Percentiles rank a stretch among this genome's conserved stretches.
phyloP scores from a whole-genome alignment of 306 rosid genomes.

The Cajanus cajan region DNA sequence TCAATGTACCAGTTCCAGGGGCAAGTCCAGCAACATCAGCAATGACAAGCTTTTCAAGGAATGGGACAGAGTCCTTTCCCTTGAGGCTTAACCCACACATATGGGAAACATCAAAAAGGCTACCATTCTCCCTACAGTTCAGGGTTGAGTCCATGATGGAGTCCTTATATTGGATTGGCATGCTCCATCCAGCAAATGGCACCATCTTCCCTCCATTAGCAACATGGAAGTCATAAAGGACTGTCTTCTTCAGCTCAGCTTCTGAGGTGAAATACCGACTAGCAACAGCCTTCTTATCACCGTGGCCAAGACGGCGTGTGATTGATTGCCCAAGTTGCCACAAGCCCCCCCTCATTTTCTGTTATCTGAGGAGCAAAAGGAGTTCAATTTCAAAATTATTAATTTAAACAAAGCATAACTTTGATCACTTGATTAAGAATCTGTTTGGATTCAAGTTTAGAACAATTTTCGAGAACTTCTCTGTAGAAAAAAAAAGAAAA shows the following conservation, averaged over 20 bases:
- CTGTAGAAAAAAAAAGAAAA: too few species aligned
- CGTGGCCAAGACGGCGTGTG: slow-evolving; percentile 65
- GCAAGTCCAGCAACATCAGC: slow-evolving; percentile 84
- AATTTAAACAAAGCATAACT: background rate
- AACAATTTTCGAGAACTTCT: too few species aligned
- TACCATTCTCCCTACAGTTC: slow-evolving; percentile 76
- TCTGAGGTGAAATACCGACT: slow-evolving; percentile 62
- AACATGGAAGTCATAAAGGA: slow-evolving; percentile 77
- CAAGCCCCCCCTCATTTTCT: slow-evolving; percentile 63
- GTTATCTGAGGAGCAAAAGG: slow-evolving; percentile 5
- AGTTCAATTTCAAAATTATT: background rate
- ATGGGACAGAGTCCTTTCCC: slow-evolving; percentile 65
- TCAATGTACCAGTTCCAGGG: slow-evolving; percentile 75
- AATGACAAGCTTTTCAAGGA: slow-evolving; percentile 83
- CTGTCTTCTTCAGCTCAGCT: slow-evolving; percentile 82
- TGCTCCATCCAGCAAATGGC: slow-evolving; percentile 95
- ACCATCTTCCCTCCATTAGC: slow-evolving; percentile 91
- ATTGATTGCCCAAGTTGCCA: slow-evolving; percentile 85
- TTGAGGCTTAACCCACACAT: slow-evolving; percentile 93
- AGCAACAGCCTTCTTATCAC: slow-evolving; percentile 76
- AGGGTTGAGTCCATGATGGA: slow-evolving; percentile 85
- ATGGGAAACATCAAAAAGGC: slow-evolving; percentile 85
- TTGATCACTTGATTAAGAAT: background rate
- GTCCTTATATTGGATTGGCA: slow-evolving; percentile 95
- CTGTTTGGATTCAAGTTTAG: too few species aligned